phyloP scores from a whole-genome alignment of 2,329 filamentous ascomycete species.

The Trichoderma brevicompactum region DNA sequence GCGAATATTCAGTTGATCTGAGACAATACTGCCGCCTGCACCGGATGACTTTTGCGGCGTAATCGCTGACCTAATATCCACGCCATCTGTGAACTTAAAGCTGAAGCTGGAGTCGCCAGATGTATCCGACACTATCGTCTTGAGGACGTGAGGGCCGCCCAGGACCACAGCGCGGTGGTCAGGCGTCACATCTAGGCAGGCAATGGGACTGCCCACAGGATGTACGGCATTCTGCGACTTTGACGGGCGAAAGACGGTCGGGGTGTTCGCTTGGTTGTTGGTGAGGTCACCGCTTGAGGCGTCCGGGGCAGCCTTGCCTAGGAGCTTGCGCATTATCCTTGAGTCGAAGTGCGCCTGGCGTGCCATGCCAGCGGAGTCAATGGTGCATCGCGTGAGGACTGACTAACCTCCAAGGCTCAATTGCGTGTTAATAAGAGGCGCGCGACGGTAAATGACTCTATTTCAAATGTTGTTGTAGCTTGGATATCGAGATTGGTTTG shows the following conservation, averaged over 20 bases:
- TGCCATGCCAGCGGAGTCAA: slow-evolving; percentile 39
- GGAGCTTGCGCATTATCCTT: slow-evolving; percentile 64
- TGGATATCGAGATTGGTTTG: neutral
- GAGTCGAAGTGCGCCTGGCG: slow-evolving; percentile 44
- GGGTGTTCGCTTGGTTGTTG: slow-evolving; percentile 46
- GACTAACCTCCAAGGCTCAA: neutral
- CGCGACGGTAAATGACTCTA: neutral
- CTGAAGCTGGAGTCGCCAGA: slow-evolving; percentile 37
- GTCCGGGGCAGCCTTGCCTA: slow-evolving; percentile 58
- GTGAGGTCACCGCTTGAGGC: slow-evolving; percentile 53
- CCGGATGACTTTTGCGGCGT: slow-evolving; percentile 51
- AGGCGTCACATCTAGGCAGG: slow-evolving; percentile 61
- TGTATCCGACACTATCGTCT: slow-evolving; percentile 62
- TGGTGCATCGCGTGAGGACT: slow-evolving; percentile 22
- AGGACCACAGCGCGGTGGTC: slow-evolving; percentile 61
- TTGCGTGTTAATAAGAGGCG: neutral
- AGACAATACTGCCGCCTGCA: slow-evolving; percentile 47
- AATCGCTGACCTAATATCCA: slow-evolving; percentile 63
- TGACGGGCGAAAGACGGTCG: slow-evolving; percentile 53
- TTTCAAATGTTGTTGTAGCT: neutral
- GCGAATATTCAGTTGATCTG: slow-evolving; percentile 66
- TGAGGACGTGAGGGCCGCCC: slow-evolving; percentile 63
- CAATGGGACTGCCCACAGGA: slow-evolving; percentile 56
- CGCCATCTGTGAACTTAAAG: slow-evolving; percentile 56
- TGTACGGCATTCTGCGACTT: slow-evolving; percentile 62